These are phyloP conservation scores for Centrapalus pauciflorus DNA, from an alignment of 129 eudicot species.

Conservation along the genomic window DNA sequence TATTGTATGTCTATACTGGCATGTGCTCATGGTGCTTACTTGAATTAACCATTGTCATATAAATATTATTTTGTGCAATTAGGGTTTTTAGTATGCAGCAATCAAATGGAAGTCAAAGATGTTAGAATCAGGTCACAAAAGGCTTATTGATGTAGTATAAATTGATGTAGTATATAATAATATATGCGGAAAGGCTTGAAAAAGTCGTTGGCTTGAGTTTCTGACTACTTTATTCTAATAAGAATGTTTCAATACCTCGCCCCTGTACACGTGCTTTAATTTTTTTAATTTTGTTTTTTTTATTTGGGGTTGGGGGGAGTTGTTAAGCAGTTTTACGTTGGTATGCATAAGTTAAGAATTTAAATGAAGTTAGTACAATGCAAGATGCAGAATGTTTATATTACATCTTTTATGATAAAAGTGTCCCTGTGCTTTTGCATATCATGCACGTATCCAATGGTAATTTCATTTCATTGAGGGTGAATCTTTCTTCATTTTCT, in stretches of 20 bases:
- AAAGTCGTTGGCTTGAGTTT: background rate
- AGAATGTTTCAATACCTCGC: background rate
- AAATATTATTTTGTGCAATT: background rate
- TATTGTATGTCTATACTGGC: background rate
- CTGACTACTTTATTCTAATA: background rate
- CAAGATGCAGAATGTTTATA: background rate
- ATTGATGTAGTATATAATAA: background rate
- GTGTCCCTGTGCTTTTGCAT: background rate
- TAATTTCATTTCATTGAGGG: no score
- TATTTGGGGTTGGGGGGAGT: background rate
- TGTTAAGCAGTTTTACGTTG: background rate
- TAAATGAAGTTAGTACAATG: background rate
- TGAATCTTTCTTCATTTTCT: no score
- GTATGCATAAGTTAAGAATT: background rate
- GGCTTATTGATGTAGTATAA: background rate
- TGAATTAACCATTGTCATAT: constrained; percentile 4
- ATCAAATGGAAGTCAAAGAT: background rate
- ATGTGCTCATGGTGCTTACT: constrained; percentile 17
- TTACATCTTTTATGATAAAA: background rate
- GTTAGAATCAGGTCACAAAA: background rate
- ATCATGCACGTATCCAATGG: background rate
- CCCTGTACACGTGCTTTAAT: background rate
- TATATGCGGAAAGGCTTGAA: background rate
- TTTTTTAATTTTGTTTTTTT: no score
- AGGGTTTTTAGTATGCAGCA: background rate